Evolutionary conservation across 2,329 filamentous ascomycete genomes (phyloP), one percentile per base, ranked within the genome.

Genomic region (Grosmannia penicillata): DNA sequence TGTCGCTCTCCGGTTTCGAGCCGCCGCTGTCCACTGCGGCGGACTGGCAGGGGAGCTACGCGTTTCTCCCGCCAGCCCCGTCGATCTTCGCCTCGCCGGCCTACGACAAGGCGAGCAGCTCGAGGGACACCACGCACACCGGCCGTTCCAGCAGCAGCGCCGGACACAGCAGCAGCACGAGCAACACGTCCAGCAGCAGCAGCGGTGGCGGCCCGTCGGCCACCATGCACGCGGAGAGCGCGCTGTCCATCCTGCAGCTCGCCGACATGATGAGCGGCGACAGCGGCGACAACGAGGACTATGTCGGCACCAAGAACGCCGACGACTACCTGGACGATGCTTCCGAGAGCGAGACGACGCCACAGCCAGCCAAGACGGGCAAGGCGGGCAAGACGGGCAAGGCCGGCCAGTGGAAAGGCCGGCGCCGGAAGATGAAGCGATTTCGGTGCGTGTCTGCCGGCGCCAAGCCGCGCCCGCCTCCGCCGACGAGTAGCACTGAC

Each of bases 371-470:
- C n/a, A n/a, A 72, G 21, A 67, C 70, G 60, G 49, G 65, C 27
- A 70, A 74, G 29, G 62, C 51, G 2, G 39, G 25, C 15, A 62
- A 66, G 2, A 60, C 59, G 24, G 65, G n/a, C n/a, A n/a, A n/a
- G n/a, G 65, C 64, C 18, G 72, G 71, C 23, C 74, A 76, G 53
- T 64, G 66, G 41, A 65, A 64, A 26, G 73, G 64, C 41, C 72
- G 66, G 48, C 61, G 69, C 37, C 66, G 70, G 45, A 80, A 78
- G 55, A 78, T 78, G 82, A 89, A 89, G 65, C 69, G 83, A 41
- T 89, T 89, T 54, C 73, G 81, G 79, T 83, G 19, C 4, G 43
- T 39, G 11, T 3, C 11, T 17, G 6, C n/a, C n/a, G n/a, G n/a
- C n/a, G n/a, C n/a, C n/a, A n/a, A n/a, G n/a, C n/a, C n/a, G n/a